phyloP scores from a whole-genome alignment of 257 asterid species.

The Thymus mandschuricus region DNA sequence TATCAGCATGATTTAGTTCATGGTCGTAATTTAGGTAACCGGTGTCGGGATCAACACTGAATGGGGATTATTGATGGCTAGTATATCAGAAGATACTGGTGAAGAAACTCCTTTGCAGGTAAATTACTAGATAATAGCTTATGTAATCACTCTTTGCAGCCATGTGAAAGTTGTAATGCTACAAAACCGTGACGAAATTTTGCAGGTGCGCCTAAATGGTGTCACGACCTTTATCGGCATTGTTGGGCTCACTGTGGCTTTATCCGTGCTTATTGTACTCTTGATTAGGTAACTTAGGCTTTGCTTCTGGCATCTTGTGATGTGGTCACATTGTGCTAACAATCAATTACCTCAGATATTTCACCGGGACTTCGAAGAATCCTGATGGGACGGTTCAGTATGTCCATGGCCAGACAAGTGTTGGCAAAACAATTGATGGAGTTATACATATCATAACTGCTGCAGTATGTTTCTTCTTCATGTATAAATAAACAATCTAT shows the following conservation, averaged over 20 bases:
- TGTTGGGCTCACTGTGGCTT: constrained; percentile 91
- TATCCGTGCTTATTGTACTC: constrained; percentile 71
- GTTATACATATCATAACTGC: constrained; percentile 76
- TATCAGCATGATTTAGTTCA: constrained; percentile 24
- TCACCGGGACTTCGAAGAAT: constrained; percentile 76
- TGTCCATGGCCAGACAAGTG: constrained; percentile 64
- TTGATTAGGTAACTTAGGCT: constrained; percentile 59
- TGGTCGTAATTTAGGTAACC: constrained; percentile 58
- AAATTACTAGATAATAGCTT: constrained; percentile 23
- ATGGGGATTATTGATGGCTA: constrained; percentile 98
- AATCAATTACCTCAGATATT: constrained; percentile 53
- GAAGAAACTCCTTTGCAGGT: constrained; percentile 99
- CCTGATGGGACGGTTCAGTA: constrained; percentile 80
- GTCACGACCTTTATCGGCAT: constrained; percentile 93
- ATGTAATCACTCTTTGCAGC: constrained; percentile 2
- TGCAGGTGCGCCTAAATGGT: constrained; percentile 94
- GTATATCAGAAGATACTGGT: constrained; percentile 93
- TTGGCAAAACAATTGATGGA: constrained; percentile 59
- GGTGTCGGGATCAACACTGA: constrained; percentile 96
- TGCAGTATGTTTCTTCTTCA: constrained; percentile 69
- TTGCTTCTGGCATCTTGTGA: constrained; percentile 15
- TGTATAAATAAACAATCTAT: constrained; percentile 14
- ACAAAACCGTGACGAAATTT: constrained; percentile 24
- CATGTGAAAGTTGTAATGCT: constrained; percentile 10
- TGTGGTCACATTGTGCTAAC: constrained; percentile 19